A percentile compares a stretch with the other conserved stretches of the same genome.
These are phyloP conservation scores for Claviceps pazoutovae DNA, from an alignment of 2,329 filamentous ascomycete genomes.

Conservation along the genomic window DNA sequence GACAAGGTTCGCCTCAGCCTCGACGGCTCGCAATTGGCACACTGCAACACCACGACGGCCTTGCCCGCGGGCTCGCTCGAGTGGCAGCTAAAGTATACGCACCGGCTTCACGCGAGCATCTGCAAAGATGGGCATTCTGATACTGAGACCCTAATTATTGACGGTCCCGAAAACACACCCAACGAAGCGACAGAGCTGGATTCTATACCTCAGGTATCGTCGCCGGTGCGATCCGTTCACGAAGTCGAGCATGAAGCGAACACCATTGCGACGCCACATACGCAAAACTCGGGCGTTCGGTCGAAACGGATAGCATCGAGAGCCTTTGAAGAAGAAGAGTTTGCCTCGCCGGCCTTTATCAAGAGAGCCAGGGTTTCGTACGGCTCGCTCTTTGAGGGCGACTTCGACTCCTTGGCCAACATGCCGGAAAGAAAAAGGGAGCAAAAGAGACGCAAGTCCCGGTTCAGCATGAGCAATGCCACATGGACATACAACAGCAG, in stretches of 20 bases:
- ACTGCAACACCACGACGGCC: conserved; percentile 32
- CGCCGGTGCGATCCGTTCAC: background rate
- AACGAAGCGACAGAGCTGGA: conserved; percentile 5
- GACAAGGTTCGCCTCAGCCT: conserved; percentile 61
- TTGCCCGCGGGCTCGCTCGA: conserved; percentile 38
- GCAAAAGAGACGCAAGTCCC: conserved; percentile 47
- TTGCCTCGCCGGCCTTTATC: conserved; percentile 66
- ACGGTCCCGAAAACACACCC: conserved; percentile 17
- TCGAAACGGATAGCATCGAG: conserved; percentile 22
- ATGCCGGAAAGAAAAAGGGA: conserved; percentile 37
- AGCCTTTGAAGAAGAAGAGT: conserved; percentile 36
- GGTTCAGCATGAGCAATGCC: conserved; percentile 50
- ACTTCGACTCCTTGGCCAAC: conserved; percentile 47
- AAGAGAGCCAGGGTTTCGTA: conserved; percentile 58
- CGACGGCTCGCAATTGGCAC: conserved; percentile 52
- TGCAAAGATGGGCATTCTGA: conserved; percentile 30
- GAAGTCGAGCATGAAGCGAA: background rate
- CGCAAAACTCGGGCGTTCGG: conserved; percentile 9
- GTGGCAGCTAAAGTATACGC: conserved; percentile 44
- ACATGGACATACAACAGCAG: conserved; percentile 64
- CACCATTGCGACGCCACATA: conserved; percentile 4
- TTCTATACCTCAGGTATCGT: background rate
- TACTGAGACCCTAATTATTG: conserved; percentile 37
- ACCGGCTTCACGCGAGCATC: conserved; percentile 32
- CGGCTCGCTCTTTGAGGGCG: conserved; percentile 49